phyloP scores from a whole-genome alignment of 805 yeast genomes.

The Wickerhamomyces queroliae region DNA sequence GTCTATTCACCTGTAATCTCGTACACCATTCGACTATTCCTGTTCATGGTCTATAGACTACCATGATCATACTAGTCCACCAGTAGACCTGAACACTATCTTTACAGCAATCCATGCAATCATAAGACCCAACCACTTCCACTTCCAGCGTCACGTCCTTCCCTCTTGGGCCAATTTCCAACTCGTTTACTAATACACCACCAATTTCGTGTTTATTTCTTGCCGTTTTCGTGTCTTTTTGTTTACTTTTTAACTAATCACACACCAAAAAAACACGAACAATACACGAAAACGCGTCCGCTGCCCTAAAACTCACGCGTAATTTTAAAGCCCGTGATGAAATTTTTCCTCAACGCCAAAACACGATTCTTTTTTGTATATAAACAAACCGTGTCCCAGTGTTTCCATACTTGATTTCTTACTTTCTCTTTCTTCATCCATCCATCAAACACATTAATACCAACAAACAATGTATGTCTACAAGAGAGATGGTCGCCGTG shows the following conservation, averaged over 20 bases:
- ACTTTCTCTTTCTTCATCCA: neutral
- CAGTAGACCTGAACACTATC: no score
- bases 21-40: no score
- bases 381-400: slow-evolving; percentile 4
- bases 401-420: neutral
- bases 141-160: no score
- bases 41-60: no score
- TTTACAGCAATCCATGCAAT: no score
- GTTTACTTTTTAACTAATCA: neutral
- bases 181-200: no score
- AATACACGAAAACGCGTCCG: neutral
- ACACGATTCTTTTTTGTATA: slow-evolving; percentile 2
- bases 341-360: slow-evolving; percentile 1
- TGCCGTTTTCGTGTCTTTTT: slow-evolving; percentile 1
- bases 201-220: neutral
- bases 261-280: neutral
- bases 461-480: slow-evolving; percentile 59
- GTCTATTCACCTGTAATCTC: no score
- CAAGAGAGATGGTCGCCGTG: slow-evolving; percentile 92
- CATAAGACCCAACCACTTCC: no score
- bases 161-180: no score
- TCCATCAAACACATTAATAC: neutral
- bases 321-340: slow-evolving; percentile 1
- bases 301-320: slow-evolving; percentile 1
- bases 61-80: no score